phyloP scores from a whole-genome alignment of 495 filamentous ascomycete species.

The Penicillium paxilli region DNA sequence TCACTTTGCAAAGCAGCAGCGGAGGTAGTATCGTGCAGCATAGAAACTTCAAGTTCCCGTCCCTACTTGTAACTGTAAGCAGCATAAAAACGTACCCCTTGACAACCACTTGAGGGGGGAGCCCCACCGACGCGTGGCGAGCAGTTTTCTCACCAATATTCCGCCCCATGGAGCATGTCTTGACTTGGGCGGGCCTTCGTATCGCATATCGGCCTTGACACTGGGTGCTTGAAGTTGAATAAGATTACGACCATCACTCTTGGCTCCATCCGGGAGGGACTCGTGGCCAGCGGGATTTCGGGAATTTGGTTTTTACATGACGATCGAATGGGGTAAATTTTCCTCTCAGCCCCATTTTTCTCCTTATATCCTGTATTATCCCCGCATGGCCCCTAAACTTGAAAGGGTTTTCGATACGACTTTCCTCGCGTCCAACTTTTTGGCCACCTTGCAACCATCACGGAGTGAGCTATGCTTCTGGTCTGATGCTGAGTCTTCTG shows the following conservation, averaged over 20 bases:
- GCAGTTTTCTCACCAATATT: neutral
- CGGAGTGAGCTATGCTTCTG: neutral
- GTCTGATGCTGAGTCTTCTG: neutral
- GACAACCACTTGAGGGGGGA: too few relatives aligned
- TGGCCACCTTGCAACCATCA: neutral
- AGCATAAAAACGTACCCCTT: too few relatives aligned
- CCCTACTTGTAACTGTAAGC: too few relatives aligned
- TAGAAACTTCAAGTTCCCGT: neutral
- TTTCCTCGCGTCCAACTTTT: neutral
- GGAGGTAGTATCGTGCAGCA: too few relatives aligned
- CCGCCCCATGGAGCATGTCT: neutral
- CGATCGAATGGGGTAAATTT: neutral
- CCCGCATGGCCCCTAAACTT: slow-evolving; percentile 1
- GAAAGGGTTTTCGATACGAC: neutral
- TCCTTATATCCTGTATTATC: neutral
- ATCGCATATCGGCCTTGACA: neutral
- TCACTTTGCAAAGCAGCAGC: too few relatives aligned
- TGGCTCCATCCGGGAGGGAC: neutral
- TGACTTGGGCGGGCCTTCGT: neutral
- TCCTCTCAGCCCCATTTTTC: neutral
- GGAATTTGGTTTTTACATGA: neutral
- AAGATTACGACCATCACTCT: neutral
- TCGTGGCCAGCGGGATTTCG: neutral
- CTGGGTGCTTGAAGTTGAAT: neutral
- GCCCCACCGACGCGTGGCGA: slow-evolving; percentile 2